Base-by-base conservation (phyloP, 2,329 filamentous ascomycete species). In the Aspergillus intermedius region DNA sequence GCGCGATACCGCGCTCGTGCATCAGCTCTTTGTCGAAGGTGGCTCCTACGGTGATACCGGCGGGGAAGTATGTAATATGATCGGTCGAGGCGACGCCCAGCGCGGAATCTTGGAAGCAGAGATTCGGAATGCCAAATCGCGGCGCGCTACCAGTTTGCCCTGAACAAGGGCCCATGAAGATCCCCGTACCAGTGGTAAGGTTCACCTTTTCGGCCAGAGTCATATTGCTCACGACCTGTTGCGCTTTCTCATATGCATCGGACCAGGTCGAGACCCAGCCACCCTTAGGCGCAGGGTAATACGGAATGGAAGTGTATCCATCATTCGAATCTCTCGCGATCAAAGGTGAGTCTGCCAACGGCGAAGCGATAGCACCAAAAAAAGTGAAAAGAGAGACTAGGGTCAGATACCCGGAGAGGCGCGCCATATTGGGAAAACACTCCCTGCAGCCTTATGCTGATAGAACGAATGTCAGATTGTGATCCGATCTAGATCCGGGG, bases 161-260 rank as follows among this genome's bases (percentile, higher is more conserved):
- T 19, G 85, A 83, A 56, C 88, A 93, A 23, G 76, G 82, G 4
- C 75, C 86, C 86, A 89, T 90, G 54, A 76, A 84, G 39, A 84
- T 77, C 1, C 86, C 86, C 1, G 79, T 84, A 3, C 87, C 87
- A 1, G 80, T 79, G 0, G 86, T 89, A 45, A 90, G 76, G 61
- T 90, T 91, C 3, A 85, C 83, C 70, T 91, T 91, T 64, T 91
- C 87, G 2, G 86, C 86, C 48, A 91, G 68, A 0, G 86, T 91
- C 86, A 91, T 88, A 43, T 81, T 78, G 46, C 81, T 79, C 13
- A 91, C 87, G 12, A 91, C 66, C 3, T 73, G 67, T 49, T 82
- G 76, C 1, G 87, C 87, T 59, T 86, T 88, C 46, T 71, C 71
- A 61, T 90, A 91, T 57, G 85, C 84, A 15, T 79, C 78, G 19